These are phyloP conservation scores for Comarum palustre DNA, from an alignment of 306 rosid species.

Conservation along the genomic window DNA sequence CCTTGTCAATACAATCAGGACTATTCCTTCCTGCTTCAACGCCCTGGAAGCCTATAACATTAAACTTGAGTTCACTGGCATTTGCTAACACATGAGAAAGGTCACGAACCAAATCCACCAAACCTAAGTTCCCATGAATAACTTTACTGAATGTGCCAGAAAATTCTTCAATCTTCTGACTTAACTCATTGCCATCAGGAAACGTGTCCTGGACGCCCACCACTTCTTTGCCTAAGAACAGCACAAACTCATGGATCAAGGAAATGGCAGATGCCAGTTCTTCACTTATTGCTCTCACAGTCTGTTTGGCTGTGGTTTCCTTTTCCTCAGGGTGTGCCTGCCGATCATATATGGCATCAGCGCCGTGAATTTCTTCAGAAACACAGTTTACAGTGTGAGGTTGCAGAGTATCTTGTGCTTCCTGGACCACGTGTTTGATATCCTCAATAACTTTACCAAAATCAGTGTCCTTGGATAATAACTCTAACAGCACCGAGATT, in stretches of 20 bases:
- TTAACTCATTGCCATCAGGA: conserved; percentile 54
- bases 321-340: conserved; percentile 66
- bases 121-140: conserved; percentile 44
- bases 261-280: conserved; percentile 75
- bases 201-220: conserved; percentile 59
- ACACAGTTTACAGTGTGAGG: conserved; percentile 38
- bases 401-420: conserved; percentile 46
- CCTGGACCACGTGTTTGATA: conserved; percentile 65
- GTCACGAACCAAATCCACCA: conserved; percentile 67
- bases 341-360: conserved; percentile 54
- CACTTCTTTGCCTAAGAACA: conserved; percentile 70
- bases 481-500: conserved; percentile 63
- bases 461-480: conserved; percentile 63
- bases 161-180: conserved; percentile 64
- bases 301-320: conserved; percentile 40
- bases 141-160: conserved; percentile 56
- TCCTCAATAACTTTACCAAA: conserved; percentile 66
- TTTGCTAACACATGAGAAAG: conserved; percentile 71
- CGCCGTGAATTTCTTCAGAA: conserved; percentile 42
- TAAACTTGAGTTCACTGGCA: conserved; percentile 71
- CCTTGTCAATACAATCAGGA: conserved; percentile 96
- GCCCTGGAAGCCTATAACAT: conserved; percentile 65
- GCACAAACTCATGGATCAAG: conserved; percentile 71
- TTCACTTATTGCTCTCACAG: conserved; percentile 37
- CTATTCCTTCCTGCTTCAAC: conserved; percentile 59